Percentiles rank a stretch among this genome's conserved stretches.
Conservation (phyloP, 2,329 filamentous ascomycete species). For the Apiospora rasikravindrae region DNA sequence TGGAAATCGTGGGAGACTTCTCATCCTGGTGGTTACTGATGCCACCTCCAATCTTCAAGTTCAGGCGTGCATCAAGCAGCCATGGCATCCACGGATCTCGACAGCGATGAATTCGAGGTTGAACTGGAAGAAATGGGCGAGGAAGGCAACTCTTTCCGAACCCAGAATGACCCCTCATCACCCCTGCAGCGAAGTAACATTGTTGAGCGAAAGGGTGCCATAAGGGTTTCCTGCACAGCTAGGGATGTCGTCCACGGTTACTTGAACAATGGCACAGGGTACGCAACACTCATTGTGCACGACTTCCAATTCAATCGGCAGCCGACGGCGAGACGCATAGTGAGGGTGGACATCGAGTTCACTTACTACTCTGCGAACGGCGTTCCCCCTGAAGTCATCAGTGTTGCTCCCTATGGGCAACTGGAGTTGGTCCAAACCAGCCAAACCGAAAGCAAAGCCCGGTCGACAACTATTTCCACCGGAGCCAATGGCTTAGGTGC, state of each 20-base stretch:
- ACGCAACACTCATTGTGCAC: not conserved
- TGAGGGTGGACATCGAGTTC: not conserved
- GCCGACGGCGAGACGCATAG: not conserved
- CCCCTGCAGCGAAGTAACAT: not conserved
- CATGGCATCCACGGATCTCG: not conserved
- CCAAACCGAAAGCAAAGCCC: not conserved
- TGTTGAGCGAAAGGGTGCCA: not conserved
- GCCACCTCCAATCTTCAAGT: too few relatives aligned
- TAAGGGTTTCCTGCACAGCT: not conserved
- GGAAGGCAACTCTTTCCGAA: not conserved
- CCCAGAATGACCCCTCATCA: not conserved
- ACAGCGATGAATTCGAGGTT: not conserved
- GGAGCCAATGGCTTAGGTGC: not conserved
- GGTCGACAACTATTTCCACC: not conserved
- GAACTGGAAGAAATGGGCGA: not conserved
- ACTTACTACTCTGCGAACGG: not conserved
- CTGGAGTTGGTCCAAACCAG: not conserved
- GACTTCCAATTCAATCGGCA: not conserved
- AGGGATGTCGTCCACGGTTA: not conserved
- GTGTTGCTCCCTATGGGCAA: not conserved
- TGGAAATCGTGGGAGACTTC: too few relatives aligned
- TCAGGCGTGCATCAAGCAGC: too few relatives aligned
- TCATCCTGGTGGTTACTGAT: too few relatives aligned
- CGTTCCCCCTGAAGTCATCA: not conserved
- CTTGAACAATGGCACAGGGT: not conserved